Base-by-base conservation (phyloP, 2,329 filamentous ascomycete genomes). In the Parasarocladium wereldwijsianum region DNA sequence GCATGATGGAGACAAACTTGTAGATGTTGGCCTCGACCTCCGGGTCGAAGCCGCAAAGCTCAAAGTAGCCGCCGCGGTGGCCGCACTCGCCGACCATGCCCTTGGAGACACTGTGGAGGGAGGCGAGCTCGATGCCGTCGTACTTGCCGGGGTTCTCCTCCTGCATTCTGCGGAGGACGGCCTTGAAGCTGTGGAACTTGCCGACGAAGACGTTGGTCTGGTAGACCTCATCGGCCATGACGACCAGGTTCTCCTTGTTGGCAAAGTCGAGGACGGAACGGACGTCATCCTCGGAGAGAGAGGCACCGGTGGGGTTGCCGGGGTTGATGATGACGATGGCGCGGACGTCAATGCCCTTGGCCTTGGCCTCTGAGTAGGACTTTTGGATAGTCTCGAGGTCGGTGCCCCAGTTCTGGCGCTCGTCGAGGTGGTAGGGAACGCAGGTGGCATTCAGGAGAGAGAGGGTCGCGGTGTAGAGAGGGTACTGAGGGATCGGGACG, bases 81-180 rank as follows among this genome's bases (percentile, higher is more conserved):
- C 90, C 90, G 53, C 90, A 98, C 64, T 98, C 90, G 49, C 90
- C 90, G 7, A 94, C 82, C 86, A 98, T 96, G 46, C 90, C 90
- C 70, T 98, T 98, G 51, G 84, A 93, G 33, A 92, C 69, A 45
- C 79, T 87, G 66, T 98, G 87, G 40, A 98, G 66, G 31, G 84
- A 93, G 28, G 78, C 87, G 34, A 98, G 72, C 62, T 96, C 86
- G 36, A 98, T 64, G 42, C 70, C 54, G 55, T 93, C 81, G 58
- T 84, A 96, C 51, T 74, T 76, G 46, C 74, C 80, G 1, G 78
- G 71, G 25, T 65, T 56, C 49, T 77, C 69, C 52, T 77, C 64
- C 55, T 96, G 87, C 45, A 96, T 61, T 43, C 78, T 66, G 38
- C 86, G 73, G 29, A 98, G 70, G 23, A 78, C 75, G 44, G 80